These are phyloP conservation scores for Neurospora cerealis DNA, from an alignment of 495 filamentous ascomycete genomes.

Conservation along the genomic window DNA sequence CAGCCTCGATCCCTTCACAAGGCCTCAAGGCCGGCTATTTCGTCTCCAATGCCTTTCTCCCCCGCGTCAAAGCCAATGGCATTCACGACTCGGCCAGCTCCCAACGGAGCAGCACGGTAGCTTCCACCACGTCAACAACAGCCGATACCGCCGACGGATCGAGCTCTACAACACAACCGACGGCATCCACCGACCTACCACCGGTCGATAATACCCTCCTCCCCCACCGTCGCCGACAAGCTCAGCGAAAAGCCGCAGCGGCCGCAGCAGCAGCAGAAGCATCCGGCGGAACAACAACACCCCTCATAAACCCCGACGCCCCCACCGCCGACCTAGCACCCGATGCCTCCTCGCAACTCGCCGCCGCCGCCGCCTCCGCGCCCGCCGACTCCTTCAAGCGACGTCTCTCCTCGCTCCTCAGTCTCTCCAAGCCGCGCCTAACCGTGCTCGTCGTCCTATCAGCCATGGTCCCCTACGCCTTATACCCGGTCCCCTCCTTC, in stretches of 20 bases:
- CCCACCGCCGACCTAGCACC: constrained; percentile 45
- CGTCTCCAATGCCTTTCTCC: constrained; percentile 27
- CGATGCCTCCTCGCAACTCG: constrained; percentile 76
- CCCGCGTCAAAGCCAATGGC: constrained; percentile 17
- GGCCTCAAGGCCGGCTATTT: constrained; percentile 31
- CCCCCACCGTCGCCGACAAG: constrained; percentile 34
- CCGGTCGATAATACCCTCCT: constrained; percentile 17
- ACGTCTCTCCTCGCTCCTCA: constrained; percentile 67
- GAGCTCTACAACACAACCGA: not conserved
- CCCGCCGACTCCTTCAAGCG: constrained; percentile 61
- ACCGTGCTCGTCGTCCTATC: constrained; percentile 86
- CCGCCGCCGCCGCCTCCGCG: constrained; percentile 59
- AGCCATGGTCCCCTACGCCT: constrained; percentile 81
- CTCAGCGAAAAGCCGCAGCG: constrained; percentile 16
- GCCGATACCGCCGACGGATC: not conserved
- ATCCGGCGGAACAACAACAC: not conserved
- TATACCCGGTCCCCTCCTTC: constrained; percentile 79
- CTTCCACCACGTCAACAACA: constrained; percentile 6
- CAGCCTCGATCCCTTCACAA: constrained; percentile 8
- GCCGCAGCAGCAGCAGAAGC: not conserved
- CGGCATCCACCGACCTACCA: constrained; percentile 1
- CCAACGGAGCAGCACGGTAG: not conserved
- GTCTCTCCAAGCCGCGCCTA: constrained; percentile 89
- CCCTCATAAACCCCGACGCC: constrained; percentile 5
- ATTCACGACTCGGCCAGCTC: constrained; percentile 1